Percentiles rank a stretch among this genome's conserved stretches.
Conservation (phyloP, 1,284 basidiomycete genomes). For the Irpex lacteus region DNA sequence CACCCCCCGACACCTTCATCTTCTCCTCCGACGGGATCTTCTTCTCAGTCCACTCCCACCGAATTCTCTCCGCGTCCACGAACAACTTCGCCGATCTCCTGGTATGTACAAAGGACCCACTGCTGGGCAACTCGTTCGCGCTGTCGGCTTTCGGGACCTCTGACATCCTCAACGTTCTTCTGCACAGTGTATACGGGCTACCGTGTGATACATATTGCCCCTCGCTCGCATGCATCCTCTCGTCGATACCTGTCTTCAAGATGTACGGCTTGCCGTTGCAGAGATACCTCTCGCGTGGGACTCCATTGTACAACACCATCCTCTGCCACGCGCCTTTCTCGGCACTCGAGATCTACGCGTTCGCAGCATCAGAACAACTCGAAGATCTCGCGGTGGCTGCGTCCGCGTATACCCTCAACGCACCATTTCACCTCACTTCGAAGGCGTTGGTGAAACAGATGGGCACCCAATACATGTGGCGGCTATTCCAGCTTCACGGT, state of each 20-base stretch:
- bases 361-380: constrained; percentile 33
- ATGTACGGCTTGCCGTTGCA: constrained; percentile 28
- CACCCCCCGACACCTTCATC: no score
- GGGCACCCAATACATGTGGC: constrained; percentile 38
- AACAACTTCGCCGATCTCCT: no score
- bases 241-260: constrained; percentile 24
- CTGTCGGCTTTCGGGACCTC: neutral
- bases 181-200: constrained; percentile 34
- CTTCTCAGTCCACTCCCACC: no score
- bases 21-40: no score
- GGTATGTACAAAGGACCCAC: no score
- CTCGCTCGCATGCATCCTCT: constrained; percentile 24
- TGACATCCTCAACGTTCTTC: constrained; percentile 31
- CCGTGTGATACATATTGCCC: constrained; percentile 29
- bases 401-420: constrained; percentile 34
- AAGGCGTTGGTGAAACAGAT: constrained; percentile 34
- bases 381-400: constrained; percentile 32
- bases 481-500: constrained; percentile 6
- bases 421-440: constrained; percentile 28
- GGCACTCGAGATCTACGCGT: constrained; percentile 35
- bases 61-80: no score
- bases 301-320: constrained; percentile 29
- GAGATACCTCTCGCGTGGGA: constrained; percentile 17
- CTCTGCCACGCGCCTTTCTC: constrained; percentile 24
- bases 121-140: no score